These are phyloP conservation scores for Digitaria exilis DNA, from an alignment of 202 grass and related monocot species.

Conservation along the genomic window DNA sequence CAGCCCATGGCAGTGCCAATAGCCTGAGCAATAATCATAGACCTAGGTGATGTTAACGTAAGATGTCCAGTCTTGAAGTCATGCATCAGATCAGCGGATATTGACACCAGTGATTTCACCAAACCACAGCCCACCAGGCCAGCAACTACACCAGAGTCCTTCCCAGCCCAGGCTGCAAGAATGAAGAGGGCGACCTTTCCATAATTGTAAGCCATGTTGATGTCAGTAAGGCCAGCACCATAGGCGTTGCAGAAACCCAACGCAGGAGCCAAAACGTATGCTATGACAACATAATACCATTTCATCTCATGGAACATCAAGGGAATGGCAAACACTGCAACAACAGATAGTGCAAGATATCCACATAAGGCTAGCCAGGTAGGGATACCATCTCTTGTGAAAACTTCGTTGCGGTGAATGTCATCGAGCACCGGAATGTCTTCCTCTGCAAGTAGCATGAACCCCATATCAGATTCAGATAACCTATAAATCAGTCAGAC, in stretches of 20 bases:
- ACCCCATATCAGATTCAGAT: constrained; percentile 26
- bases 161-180: constrained; percentile 81
- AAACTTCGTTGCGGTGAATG: constrained; percentile 70
- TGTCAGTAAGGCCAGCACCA: constrained; percentile 90
- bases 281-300: constrained; percentile 89
- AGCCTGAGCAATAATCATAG: constrained; percentile 83
- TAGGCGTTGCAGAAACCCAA: constrained; percentile 97
- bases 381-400: constrained; percentile 64
- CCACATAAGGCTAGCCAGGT: constrained; percentile 70
- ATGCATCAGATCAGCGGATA: constrained; percentile 96
- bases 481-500: not conserved
- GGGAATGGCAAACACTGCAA: constrained; percentile 63
- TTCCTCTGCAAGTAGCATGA: constrained; percentile 58
- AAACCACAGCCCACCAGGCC: constrained; percentile 87
- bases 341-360: constrained; percentile 54
- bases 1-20: constrained; percentile 96
- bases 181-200: constrained; percentile 87
- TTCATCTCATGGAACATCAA: constrained; percentile 89
- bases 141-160: constrained; percentile 83
- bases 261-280: constrained; percentile 78
- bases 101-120: constrained; percentile 87
- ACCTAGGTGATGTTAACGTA: constrained; percentile 87
- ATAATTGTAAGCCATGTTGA: constrained; percentile 99
- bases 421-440: constrained; percentile 52
- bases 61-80: constrained; percentile 97